Evolutionary conservation across 1,284 basidiomycete species (phyloP).

Genomic region (Pseudomicrostroma phylloplanum): DNA sequence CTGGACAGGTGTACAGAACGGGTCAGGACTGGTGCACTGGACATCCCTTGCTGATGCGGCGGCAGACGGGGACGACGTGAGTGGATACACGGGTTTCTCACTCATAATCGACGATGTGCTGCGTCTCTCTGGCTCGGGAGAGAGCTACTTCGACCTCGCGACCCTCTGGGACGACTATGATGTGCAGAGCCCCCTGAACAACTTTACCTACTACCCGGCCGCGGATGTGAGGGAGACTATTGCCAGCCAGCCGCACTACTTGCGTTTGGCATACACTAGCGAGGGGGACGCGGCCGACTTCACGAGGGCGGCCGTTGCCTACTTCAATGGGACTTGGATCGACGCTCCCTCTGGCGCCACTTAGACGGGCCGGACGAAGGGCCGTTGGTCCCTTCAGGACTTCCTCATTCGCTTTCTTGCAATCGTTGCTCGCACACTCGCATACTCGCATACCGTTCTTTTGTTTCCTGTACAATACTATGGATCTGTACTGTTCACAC

Average conservation of each 20-base stretch:
- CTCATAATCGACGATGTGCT: conserved; percentile 80
- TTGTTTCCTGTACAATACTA: too few species aligned
- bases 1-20: conserved; percentile 9
- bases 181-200: background rate
- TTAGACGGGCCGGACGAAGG: background rate
- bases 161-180: conserved; percentile 11
- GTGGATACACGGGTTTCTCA: conserved; percentile 65
- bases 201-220: conserved; percentile 49
- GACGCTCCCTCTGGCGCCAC: conserved; percentile 62
- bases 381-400: too few species aligned
- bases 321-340: conserved; percentile 72
- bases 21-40: conserved; percentile 58
- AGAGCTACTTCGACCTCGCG: conserved; percentile 48
- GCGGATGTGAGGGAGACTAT: conserved; percentile 59
- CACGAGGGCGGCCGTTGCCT: conserved; percentile 69
- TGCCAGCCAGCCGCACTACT: conserved; percentile 63
- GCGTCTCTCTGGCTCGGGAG: conserved; percentile 61
- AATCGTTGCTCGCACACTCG: too few species aligned
- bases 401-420: too few species aligned
- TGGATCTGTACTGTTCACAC: too few species aligned
- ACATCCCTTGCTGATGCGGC: conserved; percentile 54
- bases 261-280: conserved; percentile 64
- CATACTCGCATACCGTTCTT: too few species aligned
- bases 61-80: conserved; percentile 12
- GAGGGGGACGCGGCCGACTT: conserved; percentile 69